Evolutionary conservation across 192 early-diverging fungal species (phyloP).

Genomic region (Coemansia sp.): DNA sequence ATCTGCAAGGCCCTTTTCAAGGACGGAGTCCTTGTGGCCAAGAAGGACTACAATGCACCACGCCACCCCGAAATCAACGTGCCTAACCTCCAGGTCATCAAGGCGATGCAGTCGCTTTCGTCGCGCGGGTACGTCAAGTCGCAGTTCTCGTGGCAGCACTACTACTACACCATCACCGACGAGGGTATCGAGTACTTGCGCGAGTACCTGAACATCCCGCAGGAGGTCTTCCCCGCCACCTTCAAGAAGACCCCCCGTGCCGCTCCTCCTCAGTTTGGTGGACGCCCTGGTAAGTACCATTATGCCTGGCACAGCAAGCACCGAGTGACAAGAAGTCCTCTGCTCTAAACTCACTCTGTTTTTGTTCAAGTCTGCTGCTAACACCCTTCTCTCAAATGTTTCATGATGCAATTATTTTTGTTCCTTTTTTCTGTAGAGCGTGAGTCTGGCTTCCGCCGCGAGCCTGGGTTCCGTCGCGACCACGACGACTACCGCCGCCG

Average conservation of each 20-base stretch:
- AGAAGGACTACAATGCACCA: slow-evolving; percentile 97
- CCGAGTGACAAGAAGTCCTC: no score
- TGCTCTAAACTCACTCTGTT: slow-evolving; percentile 44
- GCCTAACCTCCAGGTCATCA: slow-evolving; percentile 98
- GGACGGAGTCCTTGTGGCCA: slow-evolving; percentile 98
- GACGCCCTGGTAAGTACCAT: slow-evolving; percentile 62
- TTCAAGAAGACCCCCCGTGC: slow-evolving; percentile 93
- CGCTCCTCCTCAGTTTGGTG: slow-evolving; percentile 59
- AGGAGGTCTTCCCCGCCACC: slow-evolving; percentile 95
- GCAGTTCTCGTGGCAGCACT: slow-evolving; percentile 99
- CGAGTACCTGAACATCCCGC: slow-evolving; percentile 95
- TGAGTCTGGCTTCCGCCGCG: slow-evolving; percentile 72
- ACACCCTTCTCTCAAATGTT: slow-evolving; percentile 6
- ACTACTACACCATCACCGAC: slow-evolving; percentile 99
- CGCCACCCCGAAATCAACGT: slow-evolving; percentile 97
- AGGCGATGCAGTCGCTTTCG: slow-evolving; percentile 94
- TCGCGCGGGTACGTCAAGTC: slow-evolving; percentile 93
- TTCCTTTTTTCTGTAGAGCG: slow-evolving; percentile 57
- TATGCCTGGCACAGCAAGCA: neutral
- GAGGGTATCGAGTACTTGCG: slow-evolving; percentile 98
- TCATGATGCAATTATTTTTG: neutral
- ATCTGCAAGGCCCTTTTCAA: slow-evolving; percentile 95
- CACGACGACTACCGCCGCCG: slow-evolving; percentile 86
- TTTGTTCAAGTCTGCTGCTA: neutral
- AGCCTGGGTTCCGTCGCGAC: slow-evolving; percentile 70